Evolutionary conservation across 2,329 filamentous ascomycete species (phyloP).

Genomic region (Furcasterigmium furcatum): DNA sequence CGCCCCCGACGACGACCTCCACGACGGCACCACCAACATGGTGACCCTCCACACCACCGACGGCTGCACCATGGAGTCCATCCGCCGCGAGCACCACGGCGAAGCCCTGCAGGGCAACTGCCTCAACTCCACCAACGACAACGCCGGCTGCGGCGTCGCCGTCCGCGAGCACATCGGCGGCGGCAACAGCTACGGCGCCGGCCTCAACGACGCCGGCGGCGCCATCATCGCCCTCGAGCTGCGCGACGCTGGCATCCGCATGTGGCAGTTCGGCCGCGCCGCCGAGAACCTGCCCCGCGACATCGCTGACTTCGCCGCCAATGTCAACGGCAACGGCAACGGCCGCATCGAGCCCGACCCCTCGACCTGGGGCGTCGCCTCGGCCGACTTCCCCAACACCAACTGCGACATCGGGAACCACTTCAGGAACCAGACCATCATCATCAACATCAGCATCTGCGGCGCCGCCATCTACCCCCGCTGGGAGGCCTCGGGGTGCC

Average conservation of each 20-base stretch:
- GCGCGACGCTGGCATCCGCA: constrained; percentile 56
- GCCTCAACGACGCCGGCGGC: constrained; percentile 51
- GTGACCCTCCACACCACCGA: constrained; percentile 57
- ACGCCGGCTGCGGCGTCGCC: constrained; percentile 56
- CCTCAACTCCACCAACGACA: constrained; percentile 44
- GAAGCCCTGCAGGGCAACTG: constrained; percentile 39
- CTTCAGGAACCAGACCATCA: constrained; percentile 64
- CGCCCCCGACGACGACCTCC: background rate
- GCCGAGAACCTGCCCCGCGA: constrained; percentile 41
- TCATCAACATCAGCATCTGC: constrained; percentile 64
- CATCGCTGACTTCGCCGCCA: constrained; percentile 35
- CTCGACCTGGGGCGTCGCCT: constrained; percentile 56
- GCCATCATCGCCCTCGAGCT: constrained; percentile 61
- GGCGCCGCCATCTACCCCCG: constrained; percentile 49
- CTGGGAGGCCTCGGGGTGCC: constrained; percentile 43
- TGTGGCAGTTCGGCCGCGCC: constrained; percentile 56
- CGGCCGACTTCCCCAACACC: constrained; percentile 64
- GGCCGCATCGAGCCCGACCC: constrained; percentile 48
- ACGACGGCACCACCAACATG: constrained; percentile 46
- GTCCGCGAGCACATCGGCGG: constrained; percentile 18
- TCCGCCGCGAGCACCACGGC: constrained; percentile 52
- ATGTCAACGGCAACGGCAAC: background rate
- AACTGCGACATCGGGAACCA: constrained; percentile 56
- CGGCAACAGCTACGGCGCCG: constrained; percentile 42
- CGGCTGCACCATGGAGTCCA: constrained; percentile 45